Base-by-base conservation (phyloP, 1,284 basidiomycete species). In the Tilletia horrida region DNA sequence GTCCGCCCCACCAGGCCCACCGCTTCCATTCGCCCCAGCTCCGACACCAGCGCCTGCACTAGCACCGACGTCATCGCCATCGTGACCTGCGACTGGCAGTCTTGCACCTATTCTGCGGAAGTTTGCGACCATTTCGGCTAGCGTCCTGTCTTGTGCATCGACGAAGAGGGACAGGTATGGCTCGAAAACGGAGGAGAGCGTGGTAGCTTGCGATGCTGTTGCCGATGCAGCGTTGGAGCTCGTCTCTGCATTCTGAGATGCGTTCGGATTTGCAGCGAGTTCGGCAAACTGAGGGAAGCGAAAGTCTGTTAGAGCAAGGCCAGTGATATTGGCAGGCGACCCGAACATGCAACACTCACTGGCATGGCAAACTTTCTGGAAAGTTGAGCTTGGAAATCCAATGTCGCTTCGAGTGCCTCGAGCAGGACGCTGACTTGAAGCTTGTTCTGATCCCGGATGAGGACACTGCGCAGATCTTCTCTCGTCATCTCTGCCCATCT, bases 121-220 rank as follows among this genome's bases (percentile, higher is more conserved):
- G 11, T 40, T 62, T 21, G 52, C 29, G 18, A 80, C 67, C 73
- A 80, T 77, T 18, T 79, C 79, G 14, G 70, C 62, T 63, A 66
- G 62, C 76, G 86, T 52, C 70, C 89, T 91, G 85, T 97, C 93
- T 82, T 98, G 96, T 14, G 95, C 93, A 71, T 97, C 92, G 64
- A 97, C 90, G 79, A 94, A 98, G 50, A 98, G 87, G 45, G 88
- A 86, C 84, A 97, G 92, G 81, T 97, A 91, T 0, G 91, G 87
- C 70, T 96, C 93, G 78, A 97, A 98, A 9, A 91, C 89, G 27
- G 89, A 87, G 0, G 92, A 90, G 62, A 80, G 66, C 6, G 71
- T 76, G 7, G 21, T 48, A 18, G 45, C 45, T 52, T 52, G 48
- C 18, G 21, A 25, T 42, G 42, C 18, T 11, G 13, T 43, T 42